Percentiles rank a stretch among this genome's conserved stretches.
Conservation (phyloP, 169 alveolate genomes). For the Miamiensis avidus region DNA sequence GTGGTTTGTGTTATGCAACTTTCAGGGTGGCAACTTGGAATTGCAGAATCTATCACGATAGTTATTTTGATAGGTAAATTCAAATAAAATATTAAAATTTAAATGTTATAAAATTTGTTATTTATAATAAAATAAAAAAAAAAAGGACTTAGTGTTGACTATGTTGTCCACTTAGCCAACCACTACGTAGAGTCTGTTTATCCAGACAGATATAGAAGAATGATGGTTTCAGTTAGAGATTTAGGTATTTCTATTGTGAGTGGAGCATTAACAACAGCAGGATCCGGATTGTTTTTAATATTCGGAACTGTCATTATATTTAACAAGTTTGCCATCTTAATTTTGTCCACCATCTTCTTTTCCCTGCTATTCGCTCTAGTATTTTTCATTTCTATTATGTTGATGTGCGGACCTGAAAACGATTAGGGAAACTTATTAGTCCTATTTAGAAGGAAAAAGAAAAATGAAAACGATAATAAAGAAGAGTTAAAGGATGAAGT, state of each 20-base stretch:
- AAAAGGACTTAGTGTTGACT: slow-evolving; percentile 42
- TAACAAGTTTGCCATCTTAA: neutral
- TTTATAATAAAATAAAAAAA: too few species aligned
- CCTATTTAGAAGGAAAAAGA: neutral
- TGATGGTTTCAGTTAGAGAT: slow-evolving; percentile 13
- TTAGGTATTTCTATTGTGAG: slow-evolving; percentile 33
- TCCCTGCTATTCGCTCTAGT: neutral
- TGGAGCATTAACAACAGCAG: slow-evolving; percentile 39
- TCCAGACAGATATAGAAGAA: neutral
- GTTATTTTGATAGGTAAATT: slow-evolving; percentile 19
- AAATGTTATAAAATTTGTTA: too few species aligned
- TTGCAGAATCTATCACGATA: slow-evolving; percentile 32
- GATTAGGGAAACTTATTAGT: neutral
- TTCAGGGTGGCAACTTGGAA: slow-evolving; percentile 39
- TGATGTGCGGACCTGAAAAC: neutral
- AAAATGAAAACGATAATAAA: neutral
- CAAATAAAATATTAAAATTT: too few species aligned
- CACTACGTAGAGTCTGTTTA: slow-evolving; percentile 26
- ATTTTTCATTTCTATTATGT: neutral
- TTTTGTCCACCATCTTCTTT: neutral
- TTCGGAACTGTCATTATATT: neutral
- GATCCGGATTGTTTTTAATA: slow-evolving; percentile 20
- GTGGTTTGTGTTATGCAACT: slow-evolving; percentile 29
- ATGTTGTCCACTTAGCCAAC: slow-evolving; percentile 34
- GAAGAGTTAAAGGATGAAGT: neutral